Evolutionary conservation across 768 basidiomycete species (phyloP), one percentile per base, ranked within the genome.

Genomic region (Termitomyces sp.): DNA sequence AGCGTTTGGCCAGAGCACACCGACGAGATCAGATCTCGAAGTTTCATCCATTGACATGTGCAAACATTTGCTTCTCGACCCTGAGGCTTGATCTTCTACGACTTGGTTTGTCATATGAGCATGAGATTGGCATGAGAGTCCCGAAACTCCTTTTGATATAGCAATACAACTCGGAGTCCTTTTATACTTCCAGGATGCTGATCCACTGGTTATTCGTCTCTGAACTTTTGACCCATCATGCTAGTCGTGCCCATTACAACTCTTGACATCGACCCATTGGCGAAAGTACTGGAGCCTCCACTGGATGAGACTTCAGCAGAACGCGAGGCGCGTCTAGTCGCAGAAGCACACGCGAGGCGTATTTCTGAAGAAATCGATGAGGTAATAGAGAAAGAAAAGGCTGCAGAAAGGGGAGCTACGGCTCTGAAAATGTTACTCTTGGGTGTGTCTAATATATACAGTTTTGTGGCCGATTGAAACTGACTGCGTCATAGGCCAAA

Each of bases 351-450:
- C 52, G 85, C 81, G 7, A 83, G 80, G 64, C 70, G 70, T 7
- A 61, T 81, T 35, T 86, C 84, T 0, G 83, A 86, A 60, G 69
- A 66, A n/a, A 88, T 88, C 60, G 86, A 88, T 63, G 81, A 83
- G 32, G 78, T 83, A 57, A 63, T 88, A 51, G 79, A 80, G 60
- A 75, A 66, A 25, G 76, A 80, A 67, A 74, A 76, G 41, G 66
- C 65, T 22, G 74, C 75, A 3, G 79, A 79, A 52, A 83, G 70
- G 62, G 72, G 62, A 7, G 70, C 77, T 0, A 80, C 71, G 54
- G 73, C 82, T 0, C 68, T 84, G 56, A 86, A 84, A 64, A 78
- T 87, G 20, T 70, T 87, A 7, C 67, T 86, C 1, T 73, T 87
- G 22, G 85, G 85, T 86, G 59, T 61, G 79, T 53, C 35, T 27